Percentiles rank a stretch among this genome's conserved stretches.
These are phyloP conservation scores for Neofusicoccum sp. DNA, from an alignment of 2,329 filamentous ascomycete species.

Conservation along the genomic window DNA sequence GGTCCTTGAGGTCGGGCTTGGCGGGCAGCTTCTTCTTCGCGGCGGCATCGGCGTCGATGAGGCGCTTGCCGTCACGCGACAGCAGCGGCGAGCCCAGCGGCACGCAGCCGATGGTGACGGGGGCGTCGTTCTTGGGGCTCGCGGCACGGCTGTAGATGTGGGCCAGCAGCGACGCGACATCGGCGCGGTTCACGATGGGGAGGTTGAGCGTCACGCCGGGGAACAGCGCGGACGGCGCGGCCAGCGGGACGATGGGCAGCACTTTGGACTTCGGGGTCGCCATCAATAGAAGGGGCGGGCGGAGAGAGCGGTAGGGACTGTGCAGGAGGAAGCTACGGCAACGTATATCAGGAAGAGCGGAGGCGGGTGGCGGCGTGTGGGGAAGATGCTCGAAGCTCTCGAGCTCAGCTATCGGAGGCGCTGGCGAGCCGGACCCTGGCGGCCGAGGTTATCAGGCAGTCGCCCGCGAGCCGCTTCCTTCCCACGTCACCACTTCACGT, in stretches of 20 bases:
- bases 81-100: conserved; percentile 76
- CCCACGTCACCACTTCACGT: conserved; percentile 5
- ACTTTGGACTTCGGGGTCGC: conserved; percentile 35
- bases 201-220: conserved; percentile 85
- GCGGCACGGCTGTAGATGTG: conserved; percentile 77
- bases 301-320: neutral
- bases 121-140: conserved; percentile 60
- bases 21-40: conserved; percentile 48
- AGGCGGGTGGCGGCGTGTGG: too few species aligned
- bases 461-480: too few species aligned
- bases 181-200: conserved; percentile 76
- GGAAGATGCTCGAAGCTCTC: conserved; percentile 7
- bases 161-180: conserved; percentile 84
- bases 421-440: neutral
- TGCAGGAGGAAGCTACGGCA: neutral
- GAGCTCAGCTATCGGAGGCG: conserved; percentile 2
- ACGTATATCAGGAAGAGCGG: neutral
- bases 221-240: conserved; percentile 76
- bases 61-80: conserved; percentile 69
- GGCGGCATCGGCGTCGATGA: conserved; percentile 61
- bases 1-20: conserved; percentile 33
- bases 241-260: conserved; percentile 78
- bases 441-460: neutral
- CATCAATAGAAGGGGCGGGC: neutral
- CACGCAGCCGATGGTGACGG: conserved; percentile 81